Conservation (phyloP, 2,329 filamentous ascomycete genomes). For the Penicillium expansum region DNA sequence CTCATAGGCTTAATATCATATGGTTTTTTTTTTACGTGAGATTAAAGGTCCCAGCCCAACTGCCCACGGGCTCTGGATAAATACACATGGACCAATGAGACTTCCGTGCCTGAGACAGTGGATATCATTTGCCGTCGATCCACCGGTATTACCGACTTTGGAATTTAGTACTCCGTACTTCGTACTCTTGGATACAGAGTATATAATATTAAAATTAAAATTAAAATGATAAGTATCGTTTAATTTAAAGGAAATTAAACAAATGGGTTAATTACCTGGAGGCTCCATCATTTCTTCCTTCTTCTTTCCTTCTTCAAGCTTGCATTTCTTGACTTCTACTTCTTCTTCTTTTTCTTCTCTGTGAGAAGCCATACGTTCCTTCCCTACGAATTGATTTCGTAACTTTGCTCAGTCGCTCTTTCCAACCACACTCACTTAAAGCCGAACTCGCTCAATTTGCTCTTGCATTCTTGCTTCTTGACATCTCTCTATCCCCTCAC, state of each 20-base stretch:
- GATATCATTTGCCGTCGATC: neutral
- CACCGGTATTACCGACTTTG: slow-evolving; percentile 1
- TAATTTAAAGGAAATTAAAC: slow-evolving; percentile 6
- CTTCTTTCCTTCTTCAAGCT: slow-evolving; percentile 15
- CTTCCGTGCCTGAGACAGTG: slow-evolving; percentile 1
- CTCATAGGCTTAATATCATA: neutral
- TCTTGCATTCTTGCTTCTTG: neutral
- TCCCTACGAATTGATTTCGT: slow-evolving; percentile 41
- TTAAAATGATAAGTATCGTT: neutral
- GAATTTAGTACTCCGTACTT: too few species aligned
- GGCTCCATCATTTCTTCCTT: slow-evolving; percentile 8
- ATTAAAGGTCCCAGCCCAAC: slow-evolving; percentile 3
- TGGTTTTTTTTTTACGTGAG: neutral
- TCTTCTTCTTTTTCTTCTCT: slow-evolving; percentile 9
- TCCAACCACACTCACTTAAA: neutral
- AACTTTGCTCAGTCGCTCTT: slow-evolving; percentile 8
- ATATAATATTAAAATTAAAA: neutral
- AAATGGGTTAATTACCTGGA: slow-evolving; percentile 5
- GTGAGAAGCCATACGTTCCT: slow-evolving; percentile 16
- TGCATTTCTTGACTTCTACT: slow-evolving; percentile 5
- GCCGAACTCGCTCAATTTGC: neutral
- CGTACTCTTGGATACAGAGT: neutral
- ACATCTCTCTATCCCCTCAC: slow-evolving; percentile 7
- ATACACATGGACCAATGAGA: neutral
- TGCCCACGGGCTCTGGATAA: neutral